phyloP scores from a whole-genome alignment of 1,284 basidiomycete genomes.

The Pseudozyma flocculosa region DNA sequence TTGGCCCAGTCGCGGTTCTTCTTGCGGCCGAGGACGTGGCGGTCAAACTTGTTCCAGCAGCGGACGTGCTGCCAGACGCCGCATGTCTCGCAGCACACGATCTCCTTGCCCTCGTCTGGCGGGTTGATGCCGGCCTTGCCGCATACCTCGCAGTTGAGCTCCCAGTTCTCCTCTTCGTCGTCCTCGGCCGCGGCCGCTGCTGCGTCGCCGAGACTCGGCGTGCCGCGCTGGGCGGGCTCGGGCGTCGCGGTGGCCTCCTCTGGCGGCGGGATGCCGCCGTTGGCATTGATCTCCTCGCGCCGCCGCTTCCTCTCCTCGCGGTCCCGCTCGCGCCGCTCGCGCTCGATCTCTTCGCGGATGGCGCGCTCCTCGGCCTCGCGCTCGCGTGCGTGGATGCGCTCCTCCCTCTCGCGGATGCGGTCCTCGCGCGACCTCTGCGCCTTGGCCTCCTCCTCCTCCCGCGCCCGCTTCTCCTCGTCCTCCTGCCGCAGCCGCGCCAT shows the following conservation, averaged over 20 bases:
- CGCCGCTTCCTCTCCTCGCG: constrained; percentile 64
- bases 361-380: constrained; percentile 48
- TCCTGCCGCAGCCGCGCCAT: constrained; percentile 62
- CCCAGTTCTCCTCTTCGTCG: constrained; percentile 68
- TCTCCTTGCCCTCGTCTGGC: constrained; percentile 68
- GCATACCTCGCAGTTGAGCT: constrained; percentile 80
- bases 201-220: background rate
- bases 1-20: constrained; percentile 44
- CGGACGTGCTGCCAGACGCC: constrained; percentile 66
- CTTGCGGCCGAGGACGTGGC: constrained; percentile 14
- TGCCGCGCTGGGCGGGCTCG: background rate
- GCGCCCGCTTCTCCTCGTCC: constrained; percentile 63
- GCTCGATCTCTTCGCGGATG: constrained; percentile 44
- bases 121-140: constrained; percentile 68
- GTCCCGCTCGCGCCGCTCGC: constrained; percentile 37
- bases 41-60: constrained; percentile 56
- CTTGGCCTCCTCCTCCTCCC: constrained; percentile 60
- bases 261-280: constrained; percentile 30
- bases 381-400: constrained; percentile 57
- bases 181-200: background rate
- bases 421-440: constrained; percentile 60
- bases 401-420: constrained; percentile 59
- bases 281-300: constrained; percentile 66
- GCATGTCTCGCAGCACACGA: constrained; percentile 77
- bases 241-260: constrained; percentile 5